A percentile compares a stretch with the other conserved stretches of the same genome.
phyloP scores from a whole-genome alignment of 2,329 filamentous ascomycete species.

The Ascosphaera pollenicola region DNA sequence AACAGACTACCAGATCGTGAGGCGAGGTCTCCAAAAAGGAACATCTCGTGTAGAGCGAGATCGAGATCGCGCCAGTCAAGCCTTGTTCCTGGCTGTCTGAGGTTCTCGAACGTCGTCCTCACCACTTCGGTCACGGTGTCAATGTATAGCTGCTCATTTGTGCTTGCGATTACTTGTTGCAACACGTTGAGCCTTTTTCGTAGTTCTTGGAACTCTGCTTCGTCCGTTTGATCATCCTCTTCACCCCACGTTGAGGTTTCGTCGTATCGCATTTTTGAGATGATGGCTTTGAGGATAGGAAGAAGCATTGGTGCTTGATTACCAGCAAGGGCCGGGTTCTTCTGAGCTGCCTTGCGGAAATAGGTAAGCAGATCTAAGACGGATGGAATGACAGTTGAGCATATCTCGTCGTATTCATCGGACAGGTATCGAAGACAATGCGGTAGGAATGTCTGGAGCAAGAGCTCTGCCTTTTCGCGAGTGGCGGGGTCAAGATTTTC shows the following conservation, averaged over 20 bases:
- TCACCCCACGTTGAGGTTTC: slow-evolving; percentile 85
- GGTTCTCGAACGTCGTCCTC: slow-evolving; percentile 62
- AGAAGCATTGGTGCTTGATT: slow-evolving; percentile 66
- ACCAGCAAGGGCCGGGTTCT: slow-evolving; percentile 39
- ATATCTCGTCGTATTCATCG: slow-evolving; percentile 95
- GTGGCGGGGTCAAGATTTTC: slow-evolving; percentile 36
- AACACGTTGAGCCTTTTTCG: slow-evolving; percentile 73
- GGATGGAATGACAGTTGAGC: slow-evolving; percentile 82
- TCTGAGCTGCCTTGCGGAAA: slow-evolving; percentile 54
- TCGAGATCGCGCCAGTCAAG: slow-evolving; percentile 93
- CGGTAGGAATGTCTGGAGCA: slow-evolving; percentile 65
- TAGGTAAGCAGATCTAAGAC: slow-evolving; percentile 84
- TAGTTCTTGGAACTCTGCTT: slow-evolving; percentile 91
- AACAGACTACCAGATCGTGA: slow-evolving; percentile 72
- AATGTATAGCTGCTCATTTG: slow-evolving; percentile 74
- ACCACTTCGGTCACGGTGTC: slow-evolving; percentile 73
- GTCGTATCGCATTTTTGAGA: slow-evolving; percentile 93
- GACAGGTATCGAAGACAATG: slow-evolving; percentile 85
- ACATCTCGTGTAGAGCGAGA: slow-evolving; percentile 86
- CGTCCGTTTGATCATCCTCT: slow-evolving; percentile 85
- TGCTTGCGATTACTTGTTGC: slow-evolving; percentile 77
- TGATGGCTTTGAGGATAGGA: slow-evolving; percentile 75
- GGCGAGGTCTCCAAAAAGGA: slow-evolving; percentile 83
- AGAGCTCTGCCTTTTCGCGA: slow-evolving; percentile 53
- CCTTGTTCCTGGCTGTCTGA: slow-evolving; percentile 48